A percentile compares a stretch with the other conserved stretches of the same genome.
These are phyloP conservation scores for Delitschia confertaspora DNA, from an alignment of 495 filamentous ascomycete genomes.

Conservation along the genomic window DNA sequence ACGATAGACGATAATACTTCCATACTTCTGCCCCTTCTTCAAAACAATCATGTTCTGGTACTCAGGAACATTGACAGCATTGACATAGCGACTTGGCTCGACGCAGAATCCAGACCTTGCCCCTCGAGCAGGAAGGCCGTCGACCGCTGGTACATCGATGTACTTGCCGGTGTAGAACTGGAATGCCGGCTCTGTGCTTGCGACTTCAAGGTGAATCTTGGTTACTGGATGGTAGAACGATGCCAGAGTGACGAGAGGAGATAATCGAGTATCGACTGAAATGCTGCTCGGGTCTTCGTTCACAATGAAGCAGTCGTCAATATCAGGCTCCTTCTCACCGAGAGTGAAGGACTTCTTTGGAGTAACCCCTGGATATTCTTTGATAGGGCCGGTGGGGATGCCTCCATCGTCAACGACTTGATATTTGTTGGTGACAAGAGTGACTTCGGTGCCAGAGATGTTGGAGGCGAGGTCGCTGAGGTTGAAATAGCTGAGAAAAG, in stretches of 20 bases:
- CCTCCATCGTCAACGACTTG: conserved; percentile 58
- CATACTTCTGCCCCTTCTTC: conserved; percentile 72
- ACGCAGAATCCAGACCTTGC: conserved; percentile 74
- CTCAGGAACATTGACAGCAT: conserved; percentile 70
- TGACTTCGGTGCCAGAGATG: conserved; percentile 68
- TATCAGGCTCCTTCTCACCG: conserved; percentile 54
- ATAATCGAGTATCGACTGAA: conserved; percentile 65
- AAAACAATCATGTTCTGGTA: conserved; percentile 70
- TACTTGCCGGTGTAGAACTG: conserved; percentile 90
- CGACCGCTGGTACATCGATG: conserved; percentile 66
- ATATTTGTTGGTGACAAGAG: conserved; percentile 61
- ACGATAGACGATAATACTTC: conserved; percentile 66
- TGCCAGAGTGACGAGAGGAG: conserved; percentile 55
- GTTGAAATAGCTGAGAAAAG: conserved; percentile 74
- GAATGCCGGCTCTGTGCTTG: conserved; percentile 89
- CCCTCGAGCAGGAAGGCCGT: conserved; percentile 52
- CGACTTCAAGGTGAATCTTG: conserved; percentile 69
- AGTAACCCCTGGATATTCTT: conserved; percentile 51
- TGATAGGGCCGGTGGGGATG: conserved; percentile 39
- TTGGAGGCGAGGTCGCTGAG: conserved; percentile 54
- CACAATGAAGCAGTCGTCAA: conserved; percentile 88
- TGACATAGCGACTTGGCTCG: conserved; percentile 83
- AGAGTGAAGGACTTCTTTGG: conserved; percentile 60
- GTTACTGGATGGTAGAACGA: conserved; percentile 60
- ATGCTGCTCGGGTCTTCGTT: conserved; percentile 52